Percentiles rank a stretch among this genome's conserved stretches.
Evolutionary conservation across 2,329 filamentous ascomycete species (phyloP).

Genomic region (Colletotrichum cereale): DNA sequence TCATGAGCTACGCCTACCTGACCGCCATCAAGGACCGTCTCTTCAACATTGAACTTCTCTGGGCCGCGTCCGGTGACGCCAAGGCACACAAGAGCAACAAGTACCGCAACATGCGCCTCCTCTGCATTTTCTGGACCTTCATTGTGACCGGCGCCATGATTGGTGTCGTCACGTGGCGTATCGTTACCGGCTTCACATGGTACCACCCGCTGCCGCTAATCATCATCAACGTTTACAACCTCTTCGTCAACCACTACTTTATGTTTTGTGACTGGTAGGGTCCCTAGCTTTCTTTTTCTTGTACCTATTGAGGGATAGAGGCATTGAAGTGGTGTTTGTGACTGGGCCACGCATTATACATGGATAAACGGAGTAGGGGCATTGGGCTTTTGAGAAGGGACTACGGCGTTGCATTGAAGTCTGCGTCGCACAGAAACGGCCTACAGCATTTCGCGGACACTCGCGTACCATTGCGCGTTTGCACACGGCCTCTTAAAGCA

Average conservation of each 20-base stretch:
- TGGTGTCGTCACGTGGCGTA: constrained; percentile 50
- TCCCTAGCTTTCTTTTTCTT: background rate
- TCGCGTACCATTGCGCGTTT: background rate
- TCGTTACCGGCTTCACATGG: constrained; percentile 52
- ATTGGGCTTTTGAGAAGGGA: constrained; percentile 16
- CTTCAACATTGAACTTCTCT: constrained; percentile 54
- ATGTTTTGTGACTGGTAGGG: constrained; percentile 49
- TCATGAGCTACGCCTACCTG: constrained; percentile 58
- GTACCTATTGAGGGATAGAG: background rate
- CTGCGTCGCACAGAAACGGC: constrained; percentile 12
- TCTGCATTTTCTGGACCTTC: constrained; percentile 54
- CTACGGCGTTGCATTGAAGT: constrained; percentile 12
- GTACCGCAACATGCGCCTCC: constrained; percentile 57
- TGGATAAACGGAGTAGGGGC: constrained; percentile 26
- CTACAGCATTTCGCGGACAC: constrained; percentile 14
- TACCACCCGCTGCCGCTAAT: constrained; percentile 55
- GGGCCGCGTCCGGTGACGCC: constrained; percentile 54
- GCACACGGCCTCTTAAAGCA: constrained; percentile 29
- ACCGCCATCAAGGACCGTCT: constrained; percentile 57
- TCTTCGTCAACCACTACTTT: constrained; percentile 56
- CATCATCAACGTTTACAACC: constrained; percentile 53
- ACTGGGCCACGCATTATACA: constrained; percentile 26
- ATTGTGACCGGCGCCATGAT: constrained; percentile 50
- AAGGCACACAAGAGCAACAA: constrained; percentile 57
- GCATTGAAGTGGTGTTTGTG: constrained; percentile 12